Evolutionary conservation across 495 filamentous ascomycete genomes (phyloP), one percentile per base, ranked within the genome.

Genomic region (Penicillium simplicissimum): DNA sequence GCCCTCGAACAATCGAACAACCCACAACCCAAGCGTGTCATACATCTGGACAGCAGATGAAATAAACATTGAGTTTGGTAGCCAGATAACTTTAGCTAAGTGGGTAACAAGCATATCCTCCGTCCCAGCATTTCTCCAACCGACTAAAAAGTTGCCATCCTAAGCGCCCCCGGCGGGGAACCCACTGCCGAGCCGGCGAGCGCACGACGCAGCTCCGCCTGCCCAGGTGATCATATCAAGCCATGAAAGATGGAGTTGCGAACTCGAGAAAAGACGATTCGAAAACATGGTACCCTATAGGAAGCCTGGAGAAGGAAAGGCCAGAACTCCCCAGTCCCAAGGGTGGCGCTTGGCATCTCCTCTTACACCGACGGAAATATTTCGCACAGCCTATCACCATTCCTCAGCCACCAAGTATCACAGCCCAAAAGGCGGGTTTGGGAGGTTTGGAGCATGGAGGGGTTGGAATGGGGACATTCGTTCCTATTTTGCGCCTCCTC

Each of bases 141-240:
- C 3, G 28, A 31, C 28, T 31, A 3, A 31, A 31, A 31, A 4
- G 2, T 31, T 34, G 14, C 38, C 52, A 23, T 35, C 33, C 38
- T 58, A 65, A 55, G 62, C 62, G 62, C 62, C 58, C 56, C 56
- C 31, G 40, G 53, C 57, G 63, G 49, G 48, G 55, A 34, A 49
- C 35, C 37, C 25, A 59, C 52, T 37, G 21, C 35, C 37, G 7
- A 15, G 28, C 28, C 28, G 28, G 28, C 28, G 45, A 45, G 17
- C 25, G 14, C 23, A 49, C 45, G 45, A 49, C 45, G 40, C n/a
- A n/a, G 0, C 15, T 42, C 38, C 15, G 40, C 40, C 17, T 14
- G n/a, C 17, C 17, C 11, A 43, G 7, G 3, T 11, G 8, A 45
- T 11, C 2, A 8, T 23, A 23, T 8, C 42, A 45, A 45, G 28